Conservation (phyloP, 805 yeast genomes). For the Candida boleticola region DNA sequence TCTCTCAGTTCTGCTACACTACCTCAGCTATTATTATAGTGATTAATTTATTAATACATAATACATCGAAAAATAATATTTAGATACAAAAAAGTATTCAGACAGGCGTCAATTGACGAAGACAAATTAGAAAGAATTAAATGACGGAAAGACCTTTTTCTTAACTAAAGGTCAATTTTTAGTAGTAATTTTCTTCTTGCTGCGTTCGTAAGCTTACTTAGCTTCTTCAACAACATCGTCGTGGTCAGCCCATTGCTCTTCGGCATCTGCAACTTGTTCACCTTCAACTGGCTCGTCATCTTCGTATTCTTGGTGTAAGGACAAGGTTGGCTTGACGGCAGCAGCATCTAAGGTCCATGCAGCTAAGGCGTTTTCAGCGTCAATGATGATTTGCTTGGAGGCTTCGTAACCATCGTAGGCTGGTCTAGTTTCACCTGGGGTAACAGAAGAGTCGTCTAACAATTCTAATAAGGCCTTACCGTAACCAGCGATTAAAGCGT, state of each 20-base stretch:
- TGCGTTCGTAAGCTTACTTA: constrained; percentile 2
- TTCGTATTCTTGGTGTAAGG: constrained; percentile 61
- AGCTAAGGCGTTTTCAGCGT: constrained; percentile 79
- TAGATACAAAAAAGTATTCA: constrained; percentile 1
- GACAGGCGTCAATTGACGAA: no score
- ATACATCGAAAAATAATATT: constrained; percentile 3
- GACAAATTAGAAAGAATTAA: no score
- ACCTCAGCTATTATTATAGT: no score
- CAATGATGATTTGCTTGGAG: constrained; percentile 81
- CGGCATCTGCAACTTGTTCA: constrained; percentile 49
- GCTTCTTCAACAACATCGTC: constrained; percentile 19
- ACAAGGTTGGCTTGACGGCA: constrained; percentile 76
- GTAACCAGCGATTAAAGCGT: constrained; percentile 83
- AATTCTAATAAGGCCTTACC: constrained; percentile 84
- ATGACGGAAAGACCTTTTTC: neutral
- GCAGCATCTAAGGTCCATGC: constrained; percentile 84
- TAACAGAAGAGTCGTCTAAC: constrained; percentile 80
- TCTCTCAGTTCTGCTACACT: no score
- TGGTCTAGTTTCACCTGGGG: constrained; percentile 91
- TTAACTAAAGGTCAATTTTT: neutral
- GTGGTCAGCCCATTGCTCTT: constrained; percentile 52
- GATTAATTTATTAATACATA: constrained; percentile 5
- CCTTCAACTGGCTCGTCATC: constrained; percentile 41
- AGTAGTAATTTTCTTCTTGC: neutral
- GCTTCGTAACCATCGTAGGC: constrained; percentile 89